phyloP scores from a whole-genome alignment of 129 eudicot genomes.

The Pseudognaphalium luteoalbum region DNA sequence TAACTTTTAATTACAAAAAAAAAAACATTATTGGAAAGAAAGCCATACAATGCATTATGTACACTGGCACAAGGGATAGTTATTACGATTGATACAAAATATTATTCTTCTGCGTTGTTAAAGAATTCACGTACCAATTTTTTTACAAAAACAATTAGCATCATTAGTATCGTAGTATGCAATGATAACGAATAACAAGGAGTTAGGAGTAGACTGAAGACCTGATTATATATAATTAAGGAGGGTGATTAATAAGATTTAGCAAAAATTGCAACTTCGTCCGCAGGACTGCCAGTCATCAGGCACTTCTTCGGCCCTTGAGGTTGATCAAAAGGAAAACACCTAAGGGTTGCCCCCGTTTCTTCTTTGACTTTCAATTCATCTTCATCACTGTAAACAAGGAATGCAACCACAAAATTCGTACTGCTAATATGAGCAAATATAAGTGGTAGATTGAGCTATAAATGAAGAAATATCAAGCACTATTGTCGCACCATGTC shows the following conservation, averaged over 20 bases:
- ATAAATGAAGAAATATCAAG: background rate
- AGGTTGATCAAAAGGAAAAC: constrained; percentile 92
- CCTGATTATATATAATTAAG: constrained; percentile 24
- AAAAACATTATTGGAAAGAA: background rate
- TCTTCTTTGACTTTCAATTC: constrained; percentile 86
- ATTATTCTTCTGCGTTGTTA: no score
- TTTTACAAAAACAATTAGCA: background rate
- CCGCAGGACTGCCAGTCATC: constrained; percentile 78
- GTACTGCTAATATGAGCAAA: background rate
- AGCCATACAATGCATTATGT: no score
- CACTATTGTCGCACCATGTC: background rate
- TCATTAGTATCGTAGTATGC: background rate
- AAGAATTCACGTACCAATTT: background rate
- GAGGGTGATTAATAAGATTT: constrained; percentile 63
- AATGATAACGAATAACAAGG: background rate
- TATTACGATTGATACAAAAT: no score
- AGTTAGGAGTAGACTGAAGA: constrained; percentile 9
- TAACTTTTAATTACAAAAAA: background rate
- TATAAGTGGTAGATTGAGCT: background rate
- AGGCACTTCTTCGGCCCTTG: constrained; percentile 60
- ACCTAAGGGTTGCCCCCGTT: constrained; percentile 85
- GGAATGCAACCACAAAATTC: background rate
- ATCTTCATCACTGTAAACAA: constrained; percentile 55
- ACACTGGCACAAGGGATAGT: no score
- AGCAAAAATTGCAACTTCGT: constrained; percentile 92